Conservation (phyloP, 306 rosid species). For the Ammopiptanthus mongolicus region DNA sequence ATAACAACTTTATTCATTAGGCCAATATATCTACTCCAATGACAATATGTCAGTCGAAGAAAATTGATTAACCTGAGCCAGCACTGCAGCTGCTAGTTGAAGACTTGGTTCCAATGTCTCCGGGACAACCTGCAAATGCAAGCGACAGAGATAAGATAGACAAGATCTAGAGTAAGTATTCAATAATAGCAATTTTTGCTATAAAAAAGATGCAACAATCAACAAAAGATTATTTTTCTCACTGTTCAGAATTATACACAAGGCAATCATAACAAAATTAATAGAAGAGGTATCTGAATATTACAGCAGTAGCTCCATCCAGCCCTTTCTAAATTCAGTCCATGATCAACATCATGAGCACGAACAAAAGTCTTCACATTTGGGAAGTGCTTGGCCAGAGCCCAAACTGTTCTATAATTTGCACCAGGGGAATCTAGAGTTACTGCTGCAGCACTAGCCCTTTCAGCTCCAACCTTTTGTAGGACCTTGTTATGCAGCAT, state of each 20-base stretch:
- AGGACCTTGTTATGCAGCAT: constrained; percentile 65
- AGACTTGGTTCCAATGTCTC: constrained; percentile 99
- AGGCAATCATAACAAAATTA: constrained; percentile 16
- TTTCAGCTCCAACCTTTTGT: constrained; percentile 91
- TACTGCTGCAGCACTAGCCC: constrained; percentile 97
- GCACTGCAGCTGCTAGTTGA: constrained; percentile 98
- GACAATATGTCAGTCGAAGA: too few relatives aligned
- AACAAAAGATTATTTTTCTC: not conserved
- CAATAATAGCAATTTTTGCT: not conserved
- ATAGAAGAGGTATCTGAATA: constrained; percentile 22
- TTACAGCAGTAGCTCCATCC: constrained; percentile 99
- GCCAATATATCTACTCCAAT: constrained; percentile 14
- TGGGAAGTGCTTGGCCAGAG: constrained; percentile 93
- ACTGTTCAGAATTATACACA: not conserved
- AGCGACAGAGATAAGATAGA: not conserved
- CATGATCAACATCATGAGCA: constrained; percentile 97
- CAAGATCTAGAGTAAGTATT: not conserved
- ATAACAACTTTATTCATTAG: not conserved
- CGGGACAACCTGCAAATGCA: constrained; percentile 82
- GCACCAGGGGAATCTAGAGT: constrained; percentile 96
- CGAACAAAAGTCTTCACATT: constrained; percentile 98
- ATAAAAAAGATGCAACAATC: not conserved
- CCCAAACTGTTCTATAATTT: constrained; percentile 98
- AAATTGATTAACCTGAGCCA: constrained; percentile 99
- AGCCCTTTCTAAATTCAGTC: constrained; percentile 97